Percentiles rank a stretch among this genome's conserved stretches.
phyloP scores from a whole-genome alignment of 2,329 filamentous ascomycete species.

The Apiospora aurea region DNA sequence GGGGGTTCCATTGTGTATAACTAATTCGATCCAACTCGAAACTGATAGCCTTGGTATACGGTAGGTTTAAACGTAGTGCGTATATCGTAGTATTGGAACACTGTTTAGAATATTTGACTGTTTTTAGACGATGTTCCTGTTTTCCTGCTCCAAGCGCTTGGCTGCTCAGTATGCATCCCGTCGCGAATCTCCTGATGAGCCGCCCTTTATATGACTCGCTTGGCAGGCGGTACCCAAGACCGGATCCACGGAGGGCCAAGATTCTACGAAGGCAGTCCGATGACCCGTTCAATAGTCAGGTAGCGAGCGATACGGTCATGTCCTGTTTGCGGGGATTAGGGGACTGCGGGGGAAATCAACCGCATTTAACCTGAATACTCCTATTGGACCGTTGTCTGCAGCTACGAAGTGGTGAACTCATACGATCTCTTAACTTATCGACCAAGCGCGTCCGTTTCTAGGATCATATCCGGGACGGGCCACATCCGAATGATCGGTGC shows the following conservation, averaged over 20 bases:
- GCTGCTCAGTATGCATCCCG: neutral
- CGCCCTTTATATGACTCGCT: neutral
- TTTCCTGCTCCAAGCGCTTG: neutral
- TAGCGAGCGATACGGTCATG: slow-evolving; percentile 25
- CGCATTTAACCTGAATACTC: slow-evolving; percentile 32
- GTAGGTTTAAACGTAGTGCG: neutral
- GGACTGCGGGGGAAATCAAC: slow-evolving; percentile 31
- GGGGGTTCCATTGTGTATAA: slow-evolving; percentile 35
- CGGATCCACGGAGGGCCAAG: neutral
- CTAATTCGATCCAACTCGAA: no score
- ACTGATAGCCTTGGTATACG: neutral
- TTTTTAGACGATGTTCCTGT: neutral
- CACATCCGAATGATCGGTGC: neutral
- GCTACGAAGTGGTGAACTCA: slow-evolving; percentile 2
- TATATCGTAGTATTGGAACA: neutral
- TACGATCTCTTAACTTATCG: neutral
- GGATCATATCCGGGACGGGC: neutral
- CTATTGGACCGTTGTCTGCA: slow-evolving; percentile 24
- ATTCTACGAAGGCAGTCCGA: neutral
- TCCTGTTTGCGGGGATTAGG: neutral
- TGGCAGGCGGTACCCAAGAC: neutral
- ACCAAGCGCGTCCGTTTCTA: neutral
- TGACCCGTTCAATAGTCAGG: slow-evolving; percentile 21
- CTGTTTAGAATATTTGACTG: neutral
- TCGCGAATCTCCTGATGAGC: neutral